A percentile compares a stretch with the other conserved stretches of the same genome.
phyloP scores from a whole-genome alignment of 306 rosid genomes.

The Quercus engelmannii region DNA sequence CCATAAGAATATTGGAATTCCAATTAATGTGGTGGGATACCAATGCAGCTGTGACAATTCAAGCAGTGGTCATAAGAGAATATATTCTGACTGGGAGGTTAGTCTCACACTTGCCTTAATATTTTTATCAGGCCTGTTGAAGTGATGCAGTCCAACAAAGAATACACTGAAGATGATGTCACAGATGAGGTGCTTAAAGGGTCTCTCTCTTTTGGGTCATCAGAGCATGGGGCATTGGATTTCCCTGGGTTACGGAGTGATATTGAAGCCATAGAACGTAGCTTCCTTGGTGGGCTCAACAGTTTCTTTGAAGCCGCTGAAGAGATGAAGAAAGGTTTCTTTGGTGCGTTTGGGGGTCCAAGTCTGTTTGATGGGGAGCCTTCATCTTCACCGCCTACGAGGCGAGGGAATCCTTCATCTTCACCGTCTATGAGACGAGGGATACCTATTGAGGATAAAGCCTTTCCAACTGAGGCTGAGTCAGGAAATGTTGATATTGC shows the following conservation, averaged over 20 bases:
- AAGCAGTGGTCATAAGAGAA: background rate
- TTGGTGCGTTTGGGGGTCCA: constrained; percentile 38
- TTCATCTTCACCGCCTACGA: constrained; percentile 42
- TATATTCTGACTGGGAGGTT: background rate
- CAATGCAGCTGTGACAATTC: background rate
- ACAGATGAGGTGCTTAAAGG: constrained; percentile 58
- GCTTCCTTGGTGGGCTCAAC: constrained; percentile 45
- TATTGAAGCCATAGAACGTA: constrained; percentile 57
- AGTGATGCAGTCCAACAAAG: constrained; percentile 75
- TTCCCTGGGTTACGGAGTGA: constrained; percentile 76
- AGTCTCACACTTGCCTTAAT: background rate
- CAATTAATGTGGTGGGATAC: background rate
- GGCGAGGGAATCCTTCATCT: constrained; percentile 42
- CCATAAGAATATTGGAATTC: background rate
- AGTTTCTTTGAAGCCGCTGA: constrained; percentile 73
- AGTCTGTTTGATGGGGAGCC: constrained; percentile 43
- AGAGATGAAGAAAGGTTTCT: constrained; percentile 62
- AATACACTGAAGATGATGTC: constrained; percentile 78
- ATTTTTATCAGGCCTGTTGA: constrained; percentile 59
- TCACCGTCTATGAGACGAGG: constrained; percentile 44
- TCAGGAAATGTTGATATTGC: constrained; percentile 46
- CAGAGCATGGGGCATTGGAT: constrained; percentile 39
- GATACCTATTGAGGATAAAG: constrained; percentile 48
- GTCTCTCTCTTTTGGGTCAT: constrained; percentile 43
- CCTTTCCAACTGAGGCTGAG: constrained; percentile 28